phyloP scores from a whole-genome alignment of 208 protist genomes.

The Leishmania guyanensis region DNA sequence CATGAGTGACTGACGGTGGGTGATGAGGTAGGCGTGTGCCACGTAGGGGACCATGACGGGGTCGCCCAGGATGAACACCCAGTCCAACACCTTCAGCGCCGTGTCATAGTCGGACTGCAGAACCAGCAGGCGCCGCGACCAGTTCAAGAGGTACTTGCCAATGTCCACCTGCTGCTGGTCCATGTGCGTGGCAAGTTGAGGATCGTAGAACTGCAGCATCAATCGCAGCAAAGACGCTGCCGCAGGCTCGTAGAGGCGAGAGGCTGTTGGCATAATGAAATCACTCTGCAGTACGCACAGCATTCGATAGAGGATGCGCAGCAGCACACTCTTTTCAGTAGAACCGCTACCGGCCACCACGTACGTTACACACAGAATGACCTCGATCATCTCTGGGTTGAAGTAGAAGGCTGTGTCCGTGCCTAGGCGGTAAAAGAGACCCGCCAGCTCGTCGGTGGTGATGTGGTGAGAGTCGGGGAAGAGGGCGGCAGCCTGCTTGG shows the following conservation, averaged over 20 bases:
- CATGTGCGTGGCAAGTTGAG: slow-evolving; percentile 75
- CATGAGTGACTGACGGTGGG: slow-evolving; percentile 58
- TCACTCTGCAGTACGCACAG: slow-evolving; percentile 37
- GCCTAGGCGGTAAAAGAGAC: slow-evolving; percentile 42
- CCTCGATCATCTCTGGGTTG: slow-evolving; percentile 40
- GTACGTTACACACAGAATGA: slow-evolving; percentile 45
- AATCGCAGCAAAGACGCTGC: slow-evolving; percentile 59
- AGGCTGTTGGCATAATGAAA: slow-evolving; percentile 42
- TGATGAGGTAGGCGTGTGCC: slow-evolving; percentile 65
- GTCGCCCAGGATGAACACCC: slow-evolving; percentile 75
- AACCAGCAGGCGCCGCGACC: slow-evolving; percentile 65
- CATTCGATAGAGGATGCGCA: slow-evolving; percentile 25
- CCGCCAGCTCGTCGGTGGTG: slow-evolving; percentile 26
- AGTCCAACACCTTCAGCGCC: slow-evolving; percentile 72
- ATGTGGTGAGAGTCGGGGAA: slow-evolving; percentile 24
- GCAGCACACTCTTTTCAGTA: slow-evolving; percentile 20
- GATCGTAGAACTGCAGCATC: slow-evolving; percentile 93
- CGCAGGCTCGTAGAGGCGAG: slow-evolving; percentile 45
- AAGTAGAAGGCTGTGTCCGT: slow-evolving; percentile 48
- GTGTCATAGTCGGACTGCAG: slow-evolving; percentile 35
- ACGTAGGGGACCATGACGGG: slow-evolving; percentile 74
- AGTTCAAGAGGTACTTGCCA: slow-evolving; percentile 53
- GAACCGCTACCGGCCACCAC: slow-evolving; percentile 30
- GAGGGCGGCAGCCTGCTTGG: slow-evolving; percentile 20
- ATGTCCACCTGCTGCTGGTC: slow-evolving; percentile 74